phyloP scores from a whole-genome alignment of 768 basidiomycete species.

The Boletus reticuloceps region DNA sequence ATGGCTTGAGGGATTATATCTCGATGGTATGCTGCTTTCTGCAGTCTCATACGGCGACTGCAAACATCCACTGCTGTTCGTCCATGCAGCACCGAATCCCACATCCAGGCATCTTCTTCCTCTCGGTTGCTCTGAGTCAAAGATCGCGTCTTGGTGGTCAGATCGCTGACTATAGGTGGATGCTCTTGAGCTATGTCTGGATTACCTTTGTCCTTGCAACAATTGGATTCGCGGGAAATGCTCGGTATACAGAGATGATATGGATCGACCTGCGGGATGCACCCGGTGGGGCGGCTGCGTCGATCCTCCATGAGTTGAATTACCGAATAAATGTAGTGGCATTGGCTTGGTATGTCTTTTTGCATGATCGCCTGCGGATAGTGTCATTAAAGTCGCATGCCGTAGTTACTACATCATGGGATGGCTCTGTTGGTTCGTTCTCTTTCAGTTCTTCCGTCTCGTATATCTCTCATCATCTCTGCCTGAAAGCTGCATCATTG shows the following conservation, averaged over 20 bases:
- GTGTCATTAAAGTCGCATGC: neutral
- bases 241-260: constrained; percentile 30
- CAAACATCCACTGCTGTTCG: no score
- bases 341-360: constrained; percentile 13
- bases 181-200: constrained; percentile 21
- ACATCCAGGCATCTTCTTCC: constrained; percentile 19
- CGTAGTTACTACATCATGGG: constrained; percentile 26
- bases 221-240: constrained; percentile 23
- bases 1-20: constrained; percentile 28
- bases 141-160: constrained; percentile 1
- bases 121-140: constrained; percentile 3
- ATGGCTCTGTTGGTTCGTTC: constrained; percentile 24
- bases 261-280: constrained; percentile 30
- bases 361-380: neutral
- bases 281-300: constrained; percentile 12
- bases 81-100: neutral
- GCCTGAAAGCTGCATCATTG: constrained; percentile 15
- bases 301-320: constrained; percentile 10
- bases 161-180: neutral
- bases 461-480: neutral
- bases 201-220: constrained; percentile 28
- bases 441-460: neutral
- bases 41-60: constrained; percentile 23
- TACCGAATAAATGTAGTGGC: constrained; percentile 22
- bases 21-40: constrained; percentile 20